Evolutionary conservation across 768 basidiomycete genomes (phyloP), one percentile per base, ranked within the genome.

Genomic region (Trametes gibbosa): DNA sequence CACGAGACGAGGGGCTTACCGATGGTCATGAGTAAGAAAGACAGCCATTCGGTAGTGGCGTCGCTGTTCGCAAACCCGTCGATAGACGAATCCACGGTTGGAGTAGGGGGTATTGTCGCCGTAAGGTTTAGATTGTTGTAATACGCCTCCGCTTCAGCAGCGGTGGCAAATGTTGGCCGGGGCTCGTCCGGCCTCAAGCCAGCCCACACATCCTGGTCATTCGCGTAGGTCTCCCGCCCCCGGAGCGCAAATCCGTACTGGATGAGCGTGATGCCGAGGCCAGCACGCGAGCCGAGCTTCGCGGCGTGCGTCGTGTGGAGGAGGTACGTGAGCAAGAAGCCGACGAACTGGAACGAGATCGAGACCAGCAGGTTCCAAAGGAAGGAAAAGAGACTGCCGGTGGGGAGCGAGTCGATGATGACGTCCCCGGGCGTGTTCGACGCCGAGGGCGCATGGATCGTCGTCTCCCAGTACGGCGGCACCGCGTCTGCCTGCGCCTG

Each of bases 381-480:
- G 77, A 94, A 95, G 13, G 85, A 85, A 72, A 96, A 95, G 32
- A 95, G 67, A 12, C 86, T 83, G 21, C 89, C 90, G 6, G 87
- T 89, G 40, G 89, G 90, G 52, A 98, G 82, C 13, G 86, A 86
- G 65, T 98, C 96, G 68, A 98, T 86, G 66, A 96, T 84, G 75
- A 97, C 86, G 65, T 95, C 88, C 37, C 93, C 88, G 27, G 83
- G 71, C 7, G 76, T 73, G 62, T 83, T 81, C 16, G 86, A 76
- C 16, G 84, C 72, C 62, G 83, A 86, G 9, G 95, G 94, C 7
- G 95, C 87, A 70, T 98, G 92, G n/a, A 98, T 84, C 2, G 93
- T 95, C 1, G 93, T 97, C 65, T 98, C 96, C 86, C 94, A 98
- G 74, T 99, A 99, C 1, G 95, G 91, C 4, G 97, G 97, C 7